Conservation (phyloP, 352 stramenopile genomes). For the Globisporangium heterothallicum region DNA sequence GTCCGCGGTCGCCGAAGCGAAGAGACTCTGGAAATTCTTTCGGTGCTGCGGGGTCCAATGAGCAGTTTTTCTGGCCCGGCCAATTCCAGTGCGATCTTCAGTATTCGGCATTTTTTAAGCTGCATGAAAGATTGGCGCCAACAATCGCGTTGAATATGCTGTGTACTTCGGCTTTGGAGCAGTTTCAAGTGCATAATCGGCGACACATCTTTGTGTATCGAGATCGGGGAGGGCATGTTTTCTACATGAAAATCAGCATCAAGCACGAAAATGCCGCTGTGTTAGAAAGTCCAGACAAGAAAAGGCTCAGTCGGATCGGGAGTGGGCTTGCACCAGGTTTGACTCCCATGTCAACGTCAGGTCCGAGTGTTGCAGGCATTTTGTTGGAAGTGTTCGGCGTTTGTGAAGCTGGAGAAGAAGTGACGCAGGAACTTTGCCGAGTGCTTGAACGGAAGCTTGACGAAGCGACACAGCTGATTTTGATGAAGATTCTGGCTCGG, state of each 20-base stretch:
- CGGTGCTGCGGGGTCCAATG: conserved; percentile 17
- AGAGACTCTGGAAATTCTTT: conserved; percentile 22
- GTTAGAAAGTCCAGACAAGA: conserved; percentile 1
- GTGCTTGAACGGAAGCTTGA: conserved; percentile 84
- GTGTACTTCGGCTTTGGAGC: conserved; percentile 79
- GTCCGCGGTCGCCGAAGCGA: conserved; percentile 34
- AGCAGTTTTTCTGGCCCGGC: conserved; percentile 80
- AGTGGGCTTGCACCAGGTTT: neutral
- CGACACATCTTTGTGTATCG: conserved; percentile 85
- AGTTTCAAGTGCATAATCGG: conserved; percentile 88
- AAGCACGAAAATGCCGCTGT: conserved; percentile 19
- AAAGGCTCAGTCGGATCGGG: conserved; percentile 13
- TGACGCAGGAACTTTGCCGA: conserved; percentile 77
- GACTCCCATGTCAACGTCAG: neutral
- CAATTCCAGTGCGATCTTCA: conserved; percentile 83
- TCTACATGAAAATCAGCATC: conserved; percentile 87
- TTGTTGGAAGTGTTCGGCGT: conserved; percentile 82
- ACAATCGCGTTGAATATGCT: conserved; percentile 79
- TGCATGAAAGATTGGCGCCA: conserved; percentile 74
- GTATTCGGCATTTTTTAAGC: conserved; percentile 72
- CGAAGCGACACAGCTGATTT: conserved; percentile 75
- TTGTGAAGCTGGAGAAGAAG: conserved; percentile 70
- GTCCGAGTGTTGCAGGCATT: conserved; percentile 35
- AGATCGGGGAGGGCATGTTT: conserved; percentile 79
- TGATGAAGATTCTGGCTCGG: conserved; percentile 83